Evolutionary conservation across 1,284 basidiomycete species (phyloP), one percentile per base, ranked within the genome.

Genomic region (Sporisorium sorghi): DNA sequence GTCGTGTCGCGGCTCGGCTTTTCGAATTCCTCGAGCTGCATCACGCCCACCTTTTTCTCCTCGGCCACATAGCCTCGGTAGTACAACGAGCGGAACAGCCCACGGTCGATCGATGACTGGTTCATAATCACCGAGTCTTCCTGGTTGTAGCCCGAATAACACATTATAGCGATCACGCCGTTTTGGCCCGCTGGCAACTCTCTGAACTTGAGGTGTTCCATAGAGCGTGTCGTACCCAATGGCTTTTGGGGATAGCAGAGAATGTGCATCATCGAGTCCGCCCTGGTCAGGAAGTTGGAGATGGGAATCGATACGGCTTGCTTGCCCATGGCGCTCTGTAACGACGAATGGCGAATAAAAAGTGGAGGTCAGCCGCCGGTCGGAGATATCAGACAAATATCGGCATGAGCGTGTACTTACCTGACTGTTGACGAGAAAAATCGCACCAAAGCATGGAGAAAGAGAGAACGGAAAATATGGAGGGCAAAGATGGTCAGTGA

Each of bases 71-170:
- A 98, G 71, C 93, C 94, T 78, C 97, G 90, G 86, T 97, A 99
- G 86, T 99, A 99, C 83, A 99, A 91, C 87, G 94, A 97, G 30
- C 96, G 90, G 91, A 99, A 99, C 35, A 99, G 88, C 67, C 97
- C 96, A 61, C 97, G 92, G 84, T 99, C 96, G 81, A 99, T 93
- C 21, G 96, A 97, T 75, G 92, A 94, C 86, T 99, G 96, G 86
- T 99, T 99, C 96, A 99, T 97, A 86, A 99, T 99, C 85, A 99
- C 96, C 75, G 97, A 99, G 89, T 99, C 97, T 90, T 99, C 97
- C 86, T 99, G 97, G 86, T 99, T 99, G 87, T 99, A 99, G 33
- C 96, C 96, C 78, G 94, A 97, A 86, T 99, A 99, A 83, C 95
- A 98, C 54, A 99, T 88, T 84, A 99, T 99, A 5, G 97, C 96